A percentile compares a stretch with the other conserved stretches of the same genome.
Conservation (phyloP, 2,329 filamentous ascomycete genomes). For the Ophiocordyceps polyrhachis-furcata region DNA sequence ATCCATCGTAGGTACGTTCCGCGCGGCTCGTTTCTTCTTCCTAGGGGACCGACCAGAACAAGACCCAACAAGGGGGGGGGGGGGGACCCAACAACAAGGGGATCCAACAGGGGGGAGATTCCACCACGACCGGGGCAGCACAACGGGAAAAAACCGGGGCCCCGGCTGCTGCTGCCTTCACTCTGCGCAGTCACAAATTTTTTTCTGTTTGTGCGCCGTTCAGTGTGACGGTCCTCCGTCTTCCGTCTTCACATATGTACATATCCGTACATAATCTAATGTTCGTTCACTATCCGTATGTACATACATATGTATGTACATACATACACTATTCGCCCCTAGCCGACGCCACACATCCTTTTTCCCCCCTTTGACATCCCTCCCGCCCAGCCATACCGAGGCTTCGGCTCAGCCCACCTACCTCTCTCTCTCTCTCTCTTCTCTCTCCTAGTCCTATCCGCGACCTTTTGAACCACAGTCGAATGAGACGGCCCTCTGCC, state of each 20-base stretch:
- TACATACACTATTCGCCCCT: background rate
- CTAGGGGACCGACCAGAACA: no score
- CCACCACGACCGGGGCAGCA: background rate
- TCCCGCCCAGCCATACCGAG: background rate
- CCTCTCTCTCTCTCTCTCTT: background rate
- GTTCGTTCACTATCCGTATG: no score
- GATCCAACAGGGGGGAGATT: background rate
- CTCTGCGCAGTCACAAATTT: background rate
- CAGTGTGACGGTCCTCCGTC: background rate
- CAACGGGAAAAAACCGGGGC: background rate
- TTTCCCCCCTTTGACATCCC: background rate
- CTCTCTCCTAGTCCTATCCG: background rate
- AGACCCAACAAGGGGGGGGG: no score
- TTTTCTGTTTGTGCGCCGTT: background rate
- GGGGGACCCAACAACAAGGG: background rate
- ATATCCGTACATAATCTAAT: no score
- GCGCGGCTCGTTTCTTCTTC: background rate
- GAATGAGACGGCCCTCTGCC: background rate
- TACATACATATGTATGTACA: no score
- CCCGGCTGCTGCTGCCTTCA: background rate
- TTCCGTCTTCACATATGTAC: background rate
- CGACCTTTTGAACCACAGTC: background rate
- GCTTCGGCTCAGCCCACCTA: background rate
- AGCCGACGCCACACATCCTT: background rate
- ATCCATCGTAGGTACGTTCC: no score